Evolutionary conservation across 495 filamentous ascomycete genomes (phyloP).

Genomic region (Penicillium cinerascens): DNA sequence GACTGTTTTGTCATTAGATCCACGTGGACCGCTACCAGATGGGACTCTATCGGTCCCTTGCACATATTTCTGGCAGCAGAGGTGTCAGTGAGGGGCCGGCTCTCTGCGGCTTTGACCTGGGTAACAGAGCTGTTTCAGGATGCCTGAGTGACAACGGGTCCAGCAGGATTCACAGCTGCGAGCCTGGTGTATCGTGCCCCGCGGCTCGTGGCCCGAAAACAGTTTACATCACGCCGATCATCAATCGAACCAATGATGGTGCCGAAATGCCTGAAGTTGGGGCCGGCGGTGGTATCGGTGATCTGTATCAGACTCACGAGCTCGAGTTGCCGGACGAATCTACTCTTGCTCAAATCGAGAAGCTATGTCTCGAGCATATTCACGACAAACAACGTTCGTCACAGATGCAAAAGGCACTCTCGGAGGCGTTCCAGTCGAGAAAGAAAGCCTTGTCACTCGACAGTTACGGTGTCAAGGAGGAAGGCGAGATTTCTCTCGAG

Average conservation of each 20-base stretch:
- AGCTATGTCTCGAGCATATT: constrained; percentile 43
- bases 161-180: constrained; percentile 85
- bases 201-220: constrained; percentile 49
- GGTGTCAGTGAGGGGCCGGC: constrained; percentile 57
- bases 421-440: constrained; percentile 30
- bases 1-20: constrained; percentile 43
- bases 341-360: constrained; percentile 44
- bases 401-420: constrained; percentile 31
- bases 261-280: constrained; percentile 67
- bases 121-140: constrained; percentile 64
- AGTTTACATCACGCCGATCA: constrained; percentile 76
- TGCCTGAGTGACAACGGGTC: constrained; percentile 63
- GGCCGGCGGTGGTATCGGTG: constrained; percentile 74
- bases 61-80: constrained; percentile 23
- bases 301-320: constrained; percentile 62
- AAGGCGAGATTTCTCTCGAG: constrained; percentile 43
- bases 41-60: constrained; percentile 66
- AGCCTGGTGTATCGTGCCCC: constrained; percentile 63
- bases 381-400: constrained; percentile 30
- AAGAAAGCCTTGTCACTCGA: constrained; percentile 41
- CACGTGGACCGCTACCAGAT: constrained; percentile 83
- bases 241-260: constrained; percentile 55
- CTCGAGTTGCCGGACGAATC: constrained; percentile 52
- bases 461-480: constrained; percentile 36
- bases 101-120: constrained; percentile 72